phyloP scores from a whole-genome alignment of 2,329 filamentous ascomycete species.

The Emmonsia crescens region DNA sequence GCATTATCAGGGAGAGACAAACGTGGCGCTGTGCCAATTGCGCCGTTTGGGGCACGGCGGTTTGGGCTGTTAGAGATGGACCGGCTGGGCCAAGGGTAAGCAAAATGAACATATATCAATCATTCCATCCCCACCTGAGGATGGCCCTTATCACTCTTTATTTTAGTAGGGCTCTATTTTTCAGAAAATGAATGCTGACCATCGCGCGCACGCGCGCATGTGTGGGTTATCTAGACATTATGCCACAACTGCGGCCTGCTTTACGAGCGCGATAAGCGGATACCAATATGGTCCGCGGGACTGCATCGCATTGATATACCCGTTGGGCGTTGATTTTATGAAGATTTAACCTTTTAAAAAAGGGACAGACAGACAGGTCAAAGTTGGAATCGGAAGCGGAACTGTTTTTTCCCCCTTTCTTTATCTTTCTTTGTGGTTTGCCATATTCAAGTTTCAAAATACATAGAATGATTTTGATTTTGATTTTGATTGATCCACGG shows the following conservation, averaged over 20 bases:
- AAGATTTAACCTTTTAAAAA: too few species aligned
- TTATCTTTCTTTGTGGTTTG: background rate
- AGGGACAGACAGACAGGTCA: background rate
- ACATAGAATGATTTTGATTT: background rate
- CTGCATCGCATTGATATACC: conserved; percentile 46
- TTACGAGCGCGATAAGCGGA: conserved; percentile 74
- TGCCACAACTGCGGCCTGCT: conserved; percentile 89
- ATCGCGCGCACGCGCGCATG: background rate
- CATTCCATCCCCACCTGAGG: conserved; percentile 6
- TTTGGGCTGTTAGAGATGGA: conserved; percentile 92
- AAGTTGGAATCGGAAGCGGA: background rate
- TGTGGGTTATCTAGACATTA: conserved; percentile 49
- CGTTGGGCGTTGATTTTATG: conserved; percentile 13
- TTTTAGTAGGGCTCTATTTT: conserved; percentile 5
- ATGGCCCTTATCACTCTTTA: background rate
- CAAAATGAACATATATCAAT: conserved; percentile 8
- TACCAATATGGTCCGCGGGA: conserved; percentile 66
- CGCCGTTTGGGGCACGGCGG: conserved; percentile 72
- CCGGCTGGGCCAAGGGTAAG: conserved; percentile 72
- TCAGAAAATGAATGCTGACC: conserved; percentile 12
- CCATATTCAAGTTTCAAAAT: background rate
- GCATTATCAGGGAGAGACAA: conserved; percentile 51
- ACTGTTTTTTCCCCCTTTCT: background rate
- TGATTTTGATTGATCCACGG: background rate
- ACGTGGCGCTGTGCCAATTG: conserved; percentile 87